Percentiles rank a stretch among this genome's conserved stretches.
These are phyloP conservation scores for Mycena haematopus DNA, from an alignment of 768 basidiomycete species.

Conservation along the genomic window DNA sequence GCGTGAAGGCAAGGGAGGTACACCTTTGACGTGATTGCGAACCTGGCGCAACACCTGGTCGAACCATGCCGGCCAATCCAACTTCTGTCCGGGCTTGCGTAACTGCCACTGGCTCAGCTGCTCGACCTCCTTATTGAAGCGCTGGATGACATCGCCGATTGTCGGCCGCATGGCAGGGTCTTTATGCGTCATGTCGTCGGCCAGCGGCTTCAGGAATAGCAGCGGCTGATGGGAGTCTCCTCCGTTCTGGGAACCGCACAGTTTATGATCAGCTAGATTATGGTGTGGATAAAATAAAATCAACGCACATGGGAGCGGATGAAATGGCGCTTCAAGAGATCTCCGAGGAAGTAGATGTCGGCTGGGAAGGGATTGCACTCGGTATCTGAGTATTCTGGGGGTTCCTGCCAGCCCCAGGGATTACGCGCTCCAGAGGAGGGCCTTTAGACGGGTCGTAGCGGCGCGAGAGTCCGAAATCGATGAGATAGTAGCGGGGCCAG, in stretches of 20 bases:
- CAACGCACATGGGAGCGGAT: neutral
- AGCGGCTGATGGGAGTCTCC: neutral
- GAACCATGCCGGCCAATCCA: neutral
- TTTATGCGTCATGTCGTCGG: constrained; percentile 36
- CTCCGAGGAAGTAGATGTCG: constrained; percentile 40
- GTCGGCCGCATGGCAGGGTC: constrained; percentile 38
- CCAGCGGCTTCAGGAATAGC: constrained; percentile 35
- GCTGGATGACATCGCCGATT: constrained; percentile 35
- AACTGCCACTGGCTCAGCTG: neutral
- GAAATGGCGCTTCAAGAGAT: constrained; percentile 24
- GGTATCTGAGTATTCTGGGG: neutral
- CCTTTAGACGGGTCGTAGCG: constrained; percentile 4
- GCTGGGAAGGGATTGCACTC: constrained; percentile 36
- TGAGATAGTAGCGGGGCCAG: constrained; percentile 35
- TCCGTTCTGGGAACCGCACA: too few relatives aligned
- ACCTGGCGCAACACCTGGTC: neutral
- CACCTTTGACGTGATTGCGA: neutral
- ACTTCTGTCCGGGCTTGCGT: neutral
- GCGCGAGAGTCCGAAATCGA: constrained; percentile 35
- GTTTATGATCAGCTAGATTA: too few relatives aligned
- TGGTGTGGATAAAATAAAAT: too few relatives aligned
- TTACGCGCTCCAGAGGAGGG: neutral
- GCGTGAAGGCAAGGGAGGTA: neutral
- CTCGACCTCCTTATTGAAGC: constrained; percentile 20
- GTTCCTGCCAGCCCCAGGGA: neutral